Conservation (phyloP, 495 filamentous ascomycete genomes). For the Hypoxylon subgilvum region DNA sequence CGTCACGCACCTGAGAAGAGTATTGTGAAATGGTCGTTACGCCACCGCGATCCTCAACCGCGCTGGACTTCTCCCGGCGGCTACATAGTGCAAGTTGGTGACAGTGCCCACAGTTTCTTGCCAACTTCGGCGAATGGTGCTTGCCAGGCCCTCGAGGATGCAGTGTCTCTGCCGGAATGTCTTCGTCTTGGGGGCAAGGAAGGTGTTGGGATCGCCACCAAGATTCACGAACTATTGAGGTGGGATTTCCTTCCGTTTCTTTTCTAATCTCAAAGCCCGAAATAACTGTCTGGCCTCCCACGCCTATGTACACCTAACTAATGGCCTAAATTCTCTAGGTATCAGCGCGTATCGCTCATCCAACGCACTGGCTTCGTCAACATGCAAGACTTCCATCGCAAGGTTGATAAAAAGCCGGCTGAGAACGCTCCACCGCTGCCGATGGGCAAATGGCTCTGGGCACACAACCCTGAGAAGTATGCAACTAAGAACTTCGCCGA, state of each 20-base stretch:
- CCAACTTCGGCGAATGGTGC: slow-evolving; percentile 68
- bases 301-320: no score
- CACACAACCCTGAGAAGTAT: slow-evolving; percentile 55
- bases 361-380: slow-evolving; percentile 55
- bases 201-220: slow-evolving; percentile 41
- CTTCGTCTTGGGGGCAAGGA: slow-evolving; percentile 54
- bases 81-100: slow-evolving; percentile 63
- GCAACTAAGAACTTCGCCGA: slow-evolving; percentile 51
- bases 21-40: slow-evolving; percentile 68
- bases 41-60: slow-evolving; percentile 66
- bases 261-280: no score
- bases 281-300: no score
- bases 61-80: slow-evolving; percentile 63
- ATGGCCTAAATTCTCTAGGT: slow-evolving; percentile 14
- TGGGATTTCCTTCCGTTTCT: background rate
- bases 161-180: slow-evolving; percentile 62
- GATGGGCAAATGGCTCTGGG: slow-evolving; percentile 52
- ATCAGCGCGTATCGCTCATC: slow-evolving; percentile 52
- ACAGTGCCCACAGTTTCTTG: slow-evolving; percentile 70
- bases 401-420: slow-evolving; percentile 49
- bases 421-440: slow-evolving; percentile 31
- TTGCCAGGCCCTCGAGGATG: slow-evolving; percentile 72
- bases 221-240: slow-evolving; percentile 46
- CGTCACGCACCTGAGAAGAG: slow-evolving; percentile 57
- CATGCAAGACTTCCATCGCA: slow-evolving; percentile 50